Base-by-base conservation (phyloP, 2,329 filamentous ascomycete genomes). In the Moelleriella libera region DNA sequence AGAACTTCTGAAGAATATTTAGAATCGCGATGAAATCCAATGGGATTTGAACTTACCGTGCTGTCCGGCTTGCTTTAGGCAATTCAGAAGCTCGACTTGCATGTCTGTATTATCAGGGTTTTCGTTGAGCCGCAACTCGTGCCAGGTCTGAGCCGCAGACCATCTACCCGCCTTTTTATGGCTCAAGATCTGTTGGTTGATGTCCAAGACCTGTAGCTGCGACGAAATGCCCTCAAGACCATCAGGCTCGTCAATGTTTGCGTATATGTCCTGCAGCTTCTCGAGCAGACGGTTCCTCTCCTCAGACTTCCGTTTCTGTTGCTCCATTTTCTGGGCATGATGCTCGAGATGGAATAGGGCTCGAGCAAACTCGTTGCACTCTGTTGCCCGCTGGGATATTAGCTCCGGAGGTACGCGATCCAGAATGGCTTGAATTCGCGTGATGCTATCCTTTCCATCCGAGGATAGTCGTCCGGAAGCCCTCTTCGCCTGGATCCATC, bases 61-160 rank as follows among this genome's bases (percentile, higher is more conserved):
- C 61, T 97, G 92, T 0, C 90, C 92, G n/a, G 89, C 94, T 61
- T 96, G 88, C 59, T 88, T 89, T 8, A 98, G 71, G 57, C 92
- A 97, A 31, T 82, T 85, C 47, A 98, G 70, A 37, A 98, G 73
- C 56, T 94, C 85, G 48, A 86, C 72, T 60, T 96, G 89, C 10
- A 85, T 74, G 48, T 94, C 84, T 14, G 76, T 61, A 58, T 94
- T 83, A 47, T 82, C 72, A 0, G 90, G 89, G 43, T 83, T 75
- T 56, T 92, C 82, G 3, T 85, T 82, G 34, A 97, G 72, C 52
- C 89, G 83, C 53, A 95, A 81, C 61, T 98, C 89, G 63, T 96
- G 97, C 92, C 94, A 98, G 52, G 87, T 94, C 65, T 97, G 92
- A 29, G 89, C 92, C 46, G 90, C 87, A 12, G 86, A 83, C 89